Conservation (phyloP, 306 rosid species). For the Trichosanthes cucumerina region DNA sequence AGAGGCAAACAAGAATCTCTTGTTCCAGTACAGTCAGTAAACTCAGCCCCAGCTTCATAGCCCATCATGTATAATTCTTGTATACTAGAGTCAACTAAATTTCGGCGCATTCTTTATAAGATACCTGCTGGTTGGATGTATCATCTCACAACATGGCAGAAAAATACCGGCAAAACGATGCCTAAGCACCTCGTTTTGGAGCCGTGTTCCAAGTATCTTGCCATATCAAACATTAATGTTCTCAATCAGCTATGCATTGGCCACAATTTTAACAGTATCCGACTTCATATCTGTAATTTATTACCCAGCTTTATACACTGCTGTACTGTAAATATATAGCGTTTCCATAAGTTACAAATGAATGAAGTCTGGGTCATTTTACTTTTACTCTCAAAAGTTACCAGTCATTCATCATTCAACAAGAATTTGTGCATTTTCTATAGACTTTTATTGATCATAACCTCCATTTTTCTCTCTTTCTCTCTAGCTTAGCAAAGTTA, state of each 20-base stretch:
- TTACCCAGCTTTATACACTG: conserved; percentile 20
- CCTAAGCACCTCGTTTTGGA: conserved; percentile 9
- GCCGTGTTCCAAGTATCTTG: conserved; percentile 22
- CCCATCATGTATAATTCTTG: conserved; percentile 13
- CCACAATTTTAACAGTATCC: conserved; percentile 26
- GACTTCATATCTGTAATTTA: conserved; percentile 42
- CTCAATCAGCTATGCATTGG: conserved; percentile 41
- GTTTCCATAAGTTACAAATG: conserved; percentile 4
- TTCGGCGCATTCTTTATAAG: conserved; percentile 27
- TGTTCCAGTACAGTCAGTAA: conserved; percentile 45
- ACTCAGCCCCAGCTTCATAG: conserved; percentile 21
- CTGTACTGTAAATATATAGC: conserved; percentile 15
- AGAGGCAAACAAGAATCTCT: conserved; percentile 47
- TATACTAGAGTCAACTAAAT: conserved; percentile 37
- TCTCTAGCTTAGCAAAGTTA: neutral
- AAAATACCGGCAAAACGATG: conserved; percentile 18
- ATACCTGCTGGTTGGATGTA: conserved; percentile 24
- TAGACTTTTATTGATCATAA: neutral
- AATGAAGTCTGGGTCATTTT: neutral
- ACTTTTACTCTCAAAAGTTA: no score
- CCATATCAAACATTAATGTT: conserved; percentile 8
- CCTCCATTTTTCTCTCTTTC: neutral
- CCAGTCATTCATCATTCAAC: neutral
- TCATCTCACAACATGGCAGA: conserved; percentile 19
- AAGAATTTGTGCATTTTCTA: neutral